phyloP scores from a whole-genome alignment of 257 asterid genomes.

The Nicotiana benthamiana region DNA sequence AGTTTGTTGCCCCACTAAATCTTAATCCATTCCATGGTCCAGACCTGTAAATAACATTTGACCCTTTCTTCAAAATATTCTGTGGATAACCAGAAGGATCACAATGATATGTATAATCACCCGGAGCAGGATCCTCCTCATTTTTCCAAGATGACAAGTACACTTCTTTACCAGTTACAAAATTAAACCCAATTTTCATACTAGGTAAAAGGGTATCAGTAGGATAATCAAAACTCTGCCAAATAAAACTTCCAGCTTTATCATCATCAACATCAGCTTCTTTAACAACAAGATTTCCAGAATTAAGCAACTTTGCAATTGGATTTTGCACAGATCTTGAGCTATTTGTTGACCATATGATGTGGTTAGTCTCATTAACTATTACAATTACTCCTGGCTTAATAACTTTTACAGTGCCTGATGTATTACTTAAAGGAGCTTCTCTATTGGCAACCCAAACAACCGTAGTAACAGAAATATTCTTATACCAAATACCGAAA shows the following conservation, averaged over 20 bases:
- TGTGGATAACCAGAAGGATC: constrained; percentile 22
- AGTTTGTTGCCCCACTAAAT: constrained; percentile 18
- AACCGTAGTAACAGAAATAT: neutral
- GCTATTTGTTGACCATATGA: constrained; percentile 21
- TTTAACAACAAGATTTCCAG: constrained; percentile 19
- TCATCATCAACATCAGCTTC: neutral
- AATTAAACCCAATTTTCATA: constrained; percentile 8
- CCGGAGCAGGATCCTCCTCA: constrained; percentile 34
- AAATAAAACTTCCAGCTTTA: neutral
- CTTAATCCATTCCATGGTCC: constrained; percentile 30
- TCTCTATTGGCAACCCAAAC: constrained; percentile 28
- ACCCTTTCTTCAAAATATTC: constrained; percentile 5
- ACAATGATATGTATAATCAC: constrained; percentile 18
- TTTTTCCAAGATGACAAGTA: constrained; percentile 32
- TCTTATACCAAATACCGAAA: constrained; percentile 26
- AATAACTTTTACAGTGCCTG: constrained; percentile 8
- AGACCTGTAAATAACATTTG: neutral
- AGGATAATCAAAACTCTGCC: constrained; percentile 30
- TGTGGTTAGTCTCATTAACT: neutral
- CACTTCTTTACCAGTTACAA: constrained; percentile 3
- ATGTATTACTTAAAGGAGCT: constrained; percentile 5
- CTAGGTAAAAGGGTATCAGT: constrained; percentile 17
- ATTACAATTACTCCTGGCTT: constrained; percentile 9
- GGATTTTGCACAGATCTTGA: neutral
- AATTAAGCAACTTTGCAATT: constrained; percentile 15